Evolutionary conservation across 2,329 filamentous ascomycete genomes (phyloP).

Genomic region (Colletotrichum sublineola): DNA sequence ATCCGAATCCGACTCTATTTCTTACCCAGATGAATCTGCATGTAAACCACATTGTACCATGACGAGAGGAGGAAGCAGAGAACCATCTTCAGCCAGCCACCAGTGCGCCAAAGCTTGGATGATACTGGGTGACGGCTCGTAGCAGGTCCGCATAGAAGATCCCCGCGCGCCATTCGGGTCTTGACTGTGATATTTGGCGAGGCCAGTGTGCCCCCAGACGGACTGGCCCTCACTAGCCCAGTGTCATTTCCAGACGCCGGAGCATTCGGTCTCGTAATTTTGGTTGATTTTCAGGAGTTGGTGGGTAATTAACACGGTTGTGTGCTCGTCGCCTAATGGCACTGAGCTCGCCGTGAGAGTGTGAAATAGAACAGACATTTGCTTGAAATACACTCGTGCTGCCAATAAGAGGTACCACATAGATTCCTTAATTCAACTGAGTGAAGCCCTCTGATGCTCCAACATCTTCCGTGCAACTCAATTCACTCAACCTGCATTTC

Average conservation of each 20-base stretch:
- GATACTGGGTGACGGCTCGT: slow-evolving; percentile 61
- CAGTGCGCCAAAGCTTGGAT: slow-evolving; percentile 54
- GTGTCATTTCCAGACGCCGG: slow-evolving; percentile 1
- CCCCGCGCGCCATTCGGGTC: slow-evolving; percentile 49
- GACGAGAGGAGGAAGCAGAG: slow-evolving; percentile 43
- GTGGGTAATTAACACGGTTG: slow-evolving; percentile 8
- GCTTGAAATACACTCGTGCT: neutral
- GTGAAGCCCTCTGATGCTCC: too few relatives aligned
- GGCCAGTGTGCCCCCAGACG: slow-evolving; percentile 49
- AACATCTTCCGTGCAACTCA: neutral
- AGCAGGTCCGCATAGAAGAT: slow-evolving; percentile 56
- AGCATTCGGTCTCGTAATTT: neutral
- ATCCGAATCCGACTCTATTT: slow-evolving; percentile 1
- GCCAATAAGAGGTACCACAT: neutral
- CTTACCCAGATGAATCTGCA: slow-evolving; percentile 51
- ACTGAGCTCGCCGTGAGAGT: slow-evolving; percentile 33
- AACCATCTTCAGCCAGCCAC: slow-evolving; percentile 46
- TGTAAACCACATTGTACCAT: neutral
- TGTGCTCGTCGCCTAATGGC: slow-evolving; percentile 24
- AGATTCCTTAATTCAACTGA: neutral
- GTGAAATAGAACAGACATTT: neutral
- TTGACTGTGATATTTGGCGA: slow-evolving; percentile 46
- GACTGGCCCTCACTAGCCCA: slow-evolving; percentile 54
- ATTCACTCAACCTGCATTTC: neutral
- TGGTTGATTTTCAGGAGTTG: slow-evolving; percentile 2